A percentile compares a stretch with the other conserved stretches of the same genome.
These are phyloP conservation scores for Hydnomerulius pinastri DNA, from an alignment of 768 basidiomycete genomes.

Conservation along the genomic window DNA sequence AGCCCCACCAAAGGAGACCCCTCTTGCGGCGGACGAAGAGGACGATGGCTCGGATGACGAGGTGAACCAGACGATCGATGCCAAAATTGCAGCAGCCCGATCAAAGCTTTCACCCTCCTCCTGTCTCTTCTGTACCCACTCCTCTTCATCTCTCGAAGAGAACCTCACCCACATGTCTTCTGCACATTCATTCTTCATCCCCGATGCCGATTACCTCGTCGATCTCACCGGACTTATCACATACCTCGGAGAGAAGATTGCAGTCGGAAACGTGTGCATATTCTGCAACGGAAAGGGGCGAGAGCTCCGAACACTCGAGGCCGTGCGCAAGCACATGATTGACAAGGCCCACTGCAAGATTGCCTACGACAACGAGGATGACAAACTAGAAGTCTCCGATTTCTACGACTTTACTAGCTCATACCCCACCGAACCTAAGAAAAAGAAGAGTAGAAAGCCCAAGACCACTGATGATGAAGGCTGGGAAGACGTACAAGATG, in stretches of 20 bases:
- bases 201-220: slow-evolving; percentile 87
- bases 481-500: slow-evolving; percentile 38
- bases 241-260: slow-evolving; percentile 91
- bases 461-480: slow-evolving; percentile 36
- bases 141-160: slow-evolving; percentile 52
- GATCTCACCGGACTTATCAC: slow-evolving; percentile 79
- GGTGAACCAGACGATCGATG: slow-evolving; percentile 61
- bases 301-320: slow-evolving; percentile 83
- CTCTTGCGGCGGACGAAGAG: slow-evolving; percentile 32
- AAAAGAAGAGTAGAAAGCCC: slow-evolving; percentile 29
- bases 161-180: slow-evolving; percentile 87
- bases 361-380: slow-evolving; percentile 78
- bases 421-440: slow-evolving; percentile 56
- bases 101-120: slow-evolving; percentile 59
- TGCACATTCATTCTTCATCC: slow-evolving; percentile 92
- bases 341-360: slow-evolving; percentile 98
- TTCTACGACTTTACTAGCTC: slow-evolving; percentile 89
- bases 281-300: slow-evolving; percentile 82
- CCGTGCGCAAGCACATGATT: slow-evolving; percentile 92
- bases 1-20: slow-evolving; percentile 9
- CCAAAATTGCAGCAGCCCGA: slow-evolving; percentile 72
- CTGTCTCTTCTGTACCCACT: slow-evolving; percentile 84
- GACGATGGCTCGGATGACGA: slow-evolving; percentile 49
- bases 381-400: slow-evolving; percentile 86
- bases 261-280: slow-evolving; percentile 91